These are phyloP conservation scores for Carpinus fangiana DNA, from an alignment of 306 rosid species.

Conservation along the genomic window DNA sequence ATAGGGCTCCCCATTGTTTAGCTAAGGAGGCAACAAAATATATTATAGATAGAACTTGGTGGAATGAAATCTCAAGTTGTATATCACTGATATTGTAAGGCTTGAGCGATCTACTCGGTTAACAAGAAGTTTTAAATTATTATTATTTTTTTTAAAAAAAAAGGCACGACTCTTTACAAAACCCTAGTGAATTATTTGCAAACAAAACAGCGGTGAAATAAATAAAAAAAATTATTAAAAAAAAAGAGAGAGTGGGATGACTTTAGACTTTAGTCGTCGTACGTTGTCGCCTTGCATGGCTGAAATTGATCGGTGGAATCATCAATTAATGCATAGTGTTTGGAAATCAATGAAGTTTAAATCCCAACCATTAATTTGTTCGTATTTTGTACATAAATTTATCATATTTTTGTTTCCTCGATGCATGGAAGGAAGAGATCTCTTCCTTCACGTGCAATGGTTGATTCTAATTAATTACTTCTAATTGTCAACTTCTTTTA, in stretches of 20 bases:
- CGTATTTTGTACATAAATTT: background rate
- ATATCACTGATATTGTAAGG: too few relatives aligned
- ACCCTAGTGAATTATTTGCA: too few relatives aligned
- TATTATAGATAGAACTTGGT: too few relatives aligned
- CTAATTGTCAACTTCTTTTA: background rate
- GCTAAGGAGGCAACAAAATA: too few relatives aligned
- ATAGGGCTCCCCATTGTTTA: too few relatives aligned
- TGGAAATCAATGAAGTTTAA: background rate
- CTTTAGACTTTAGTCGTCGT: background rate
- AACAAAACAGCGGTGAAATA: background rate
- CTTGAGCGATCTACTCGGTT: too few relatives aligned
- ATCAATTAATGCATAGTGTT: background rate
- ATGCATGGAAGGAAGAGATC: background rate
- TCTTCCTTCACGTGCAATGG: background rate
- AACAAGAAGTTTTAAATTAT: too few relatives aligned
- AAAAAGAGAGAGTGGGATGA: too few relatives aligned
- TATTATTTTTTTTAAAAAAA: too few relatives aligned
- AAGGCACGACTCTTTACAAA: too few relatives aligned
- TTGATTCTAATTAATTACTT: background rate
- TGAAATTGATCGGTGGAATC: background rate
- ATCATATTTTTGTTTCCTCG: background rate
- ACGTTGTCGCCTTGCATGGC: background rate
- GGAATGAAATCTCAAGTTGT: too few relatives aligned
- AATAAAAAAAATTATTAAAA: background rate
- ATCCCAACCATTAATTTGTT: background rate